Percentiles rank a stretch among this genome's conserved stretches.
Evolutionary conservation across 768 basidiomycete species (phyloP).

Genomic region (Auricularia cornea): DNA sequence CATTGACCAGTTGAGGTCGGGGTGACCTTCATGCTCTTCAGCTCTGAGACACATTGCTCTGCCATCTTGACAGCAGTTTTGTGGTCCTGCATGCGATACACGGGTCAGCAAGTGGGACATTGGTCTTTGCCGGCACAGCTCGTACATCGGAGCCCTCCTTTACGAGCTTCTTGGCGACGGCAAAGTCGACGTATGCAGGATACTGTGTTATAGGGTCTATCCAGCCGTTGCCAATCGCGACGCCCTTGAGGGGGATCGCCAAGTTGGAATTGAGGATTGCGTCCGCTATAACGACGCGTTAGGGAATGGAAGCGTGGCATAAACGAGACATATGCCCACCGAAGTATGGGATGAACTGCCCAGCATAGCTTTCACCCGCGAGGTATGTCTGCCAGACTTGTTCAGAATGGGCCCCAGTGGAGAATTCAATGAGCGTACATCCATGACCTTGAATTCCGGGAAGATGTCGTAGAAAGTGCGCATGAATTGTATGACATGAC

Average conservation of each 20-base stretch:
- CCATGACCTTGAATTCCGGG: constrained; percentile 74
- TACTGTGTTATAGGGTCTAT: constrained; percentile 88
- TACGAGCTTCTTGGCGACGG: constrained; percentile 68
- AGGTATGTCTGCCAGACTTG: constrained; percentile 70
- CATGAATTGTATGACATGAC: constrained; percentile 77
- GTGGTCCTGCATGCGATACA: constrained; percentile 43
- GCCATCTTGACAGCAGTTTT: constrained; percentile 47
- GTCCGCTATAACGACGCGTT: constrained; percentile 44
- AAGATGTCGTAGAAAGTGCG: constrained; percentile 85
- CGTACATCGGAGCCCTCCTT: constrained; percentile 62
- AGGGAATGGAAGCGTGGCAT: neutral
- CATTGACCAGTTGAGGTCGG: constrained; percentile 46
- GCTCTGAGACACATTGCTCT: constrained; percentile 47
- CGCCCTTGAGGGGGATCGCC: constrained; percentile 58
- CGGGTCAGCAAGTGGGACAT: too few relatives aligned
- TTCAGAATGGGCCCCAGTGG: constrained; percentile 3
- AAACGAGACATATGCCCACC: constrained; percentile 36
- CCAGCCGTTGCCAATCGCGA: constrained; percentile 97
- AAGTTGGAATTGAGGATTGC: constrained; percentile 59
- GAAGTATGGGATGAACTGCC: constrained; percentile 96
- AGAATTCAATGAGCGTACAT: constrained; percentile 46
- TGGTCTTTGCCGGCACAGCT: too few relatives aligned
- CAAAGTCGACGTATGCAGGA: constrained; percentile 81
- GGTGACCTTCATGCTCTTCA: constrained; percentile 29
- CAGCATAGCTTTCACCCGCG: constrained; percentile 93